Evolutionary conservation across 495 filamentous ascomycete genomes (phyloP).

Genomic region (Entonaema liquescens): DNA sequence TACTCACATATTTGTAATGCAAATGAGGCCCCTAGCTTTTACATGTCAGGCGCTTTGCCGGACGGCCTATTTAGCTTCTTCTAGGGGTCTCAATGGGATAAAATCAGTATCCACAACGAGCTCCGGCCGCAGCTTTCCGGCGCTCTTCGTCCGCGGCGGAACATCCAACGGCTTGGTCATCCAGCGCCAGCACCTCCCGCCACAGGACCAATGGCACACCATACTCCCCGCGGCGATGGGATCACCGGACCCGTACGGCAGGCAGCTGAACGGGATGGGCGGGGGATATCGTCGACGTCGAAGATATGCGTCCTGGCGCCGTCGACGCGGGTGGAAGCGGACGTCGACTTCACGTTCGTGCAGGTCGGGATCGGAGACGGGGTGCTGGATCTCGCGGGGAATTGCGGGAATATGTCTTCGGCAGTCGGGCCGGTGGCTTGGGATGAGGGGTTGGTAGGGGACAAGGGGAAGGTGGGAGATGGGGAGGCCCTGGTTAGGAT

Average conservation of each 20-base stretch:
- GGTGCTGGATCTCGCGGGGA: slow-evolving; percentile 70
- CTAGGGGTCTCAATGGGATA: not conserved
- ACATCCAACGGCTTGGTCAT: slow-evolving; percentile 76
- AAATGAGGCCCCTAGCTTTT: not conserved
- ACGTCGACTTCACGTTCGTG: slow-evolving; percentile 78
- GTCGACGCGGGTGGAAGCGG: slow-evolving; percentile 59
- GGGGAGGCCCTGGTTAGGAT: slow-evolving; percentile 48
- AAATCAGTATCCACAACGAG: not conserved
- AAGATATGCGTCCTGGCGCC: slow-evolving; percentile 73
- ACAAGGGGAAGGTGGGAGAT: slow-evolving; percentile 20
- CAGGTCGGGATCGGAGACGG: slow-evolving; percentile 69
- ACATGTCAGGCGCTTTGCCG: slow-evolving; percentile 1
- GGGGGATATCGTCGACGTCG: slow-evolving; percentile 74
- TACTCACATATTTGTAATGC: not conserved
- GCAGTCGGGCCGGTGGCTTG: slow-evolving; percentile 73
- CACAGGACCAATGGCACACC: slow-evolving; percentile 58
- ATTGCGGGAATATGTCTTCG: slow-evolving; percentile 78
- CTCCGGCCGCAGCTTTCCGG: slow-evolving; percentile 55
- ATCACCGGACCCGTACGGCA: slow-evolving; percentile 71
- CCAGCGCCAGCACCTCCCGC: slow-evolving; percentile 59
- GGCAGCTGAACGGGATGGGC: slow-evolving; percentile 77
- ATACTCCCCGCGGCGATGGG: slow-evolving; percentile 73
- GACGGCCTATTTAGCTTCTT: not conserved
- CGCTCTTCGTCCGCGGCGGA: slow-evolving; percentile 76
- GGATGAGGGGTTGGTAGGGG: slow-evolving; percentile 59